phyloP scores from a whole-genome alignment of 2,329 filamentous ascomycete genomes.

The Trichoderma harzianum region DNA sequence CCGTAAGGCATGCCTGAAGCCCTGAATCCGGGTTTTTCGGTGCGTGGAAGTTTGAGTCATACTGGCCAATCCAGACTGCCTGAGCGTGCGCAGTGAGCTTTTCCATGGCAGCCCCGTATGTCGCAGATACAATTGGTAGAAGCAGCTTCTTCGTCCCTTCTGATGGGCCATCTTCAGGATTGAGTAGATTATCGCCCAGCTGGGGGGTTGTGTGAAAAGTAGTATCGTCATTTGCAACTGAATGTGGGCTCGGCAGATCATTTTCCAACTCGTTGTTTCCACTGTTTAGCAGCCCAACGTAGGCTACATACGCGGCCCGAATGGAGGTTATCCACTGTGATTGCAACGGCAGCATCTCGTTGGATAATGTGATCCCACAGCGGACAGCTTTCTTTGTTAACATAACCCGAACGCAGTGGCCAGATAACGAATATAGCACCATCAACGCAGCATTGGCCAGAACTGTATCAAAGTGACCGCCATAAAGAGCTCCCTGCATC shows the following conservation, averaged over 20 bases:
- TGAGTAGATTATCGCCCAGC: background rate
- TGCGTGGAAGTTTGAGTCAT: background rate
- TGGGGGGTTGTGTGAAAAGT: background rate
- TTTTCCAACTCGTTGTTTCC: background rate
- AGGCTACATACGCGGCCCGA: slow-evolving; percentile 1
- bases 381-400: background rate
- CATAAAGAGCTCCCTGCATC: slow-evolving; percentile 1
- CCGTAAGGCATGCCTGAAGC: background rate
- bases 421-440: slow-evolving; percentile 8
- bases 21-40: background rate
- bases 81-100: background rate
- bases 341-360: slow-evolving; percentile 1
- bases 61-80: background rate
- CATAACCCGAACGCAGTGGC: background rate
- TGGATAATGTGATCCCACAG: background rate
- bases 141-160: slow-evolving; percentile 1
- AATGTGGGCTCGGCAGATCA: background rate
- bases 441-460: slow-evolving; percentile 8
- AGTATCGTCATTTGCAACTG: background rate
- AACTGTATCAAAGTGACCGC: background rate
- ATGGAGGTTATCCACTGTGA: slow-evolving; percentile 15
- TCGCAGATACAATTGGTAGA: background rate
- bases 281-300: slow-evolving; percentile 4
- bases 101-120: background rate
- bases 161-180: slow-evolving; percentile 2